A percentile compares a stretch with the other conserved stretches of the same genome.
phyloP scores from a whole-genome alignment of 345 rosid species.

The Acer negundo region DNA sequence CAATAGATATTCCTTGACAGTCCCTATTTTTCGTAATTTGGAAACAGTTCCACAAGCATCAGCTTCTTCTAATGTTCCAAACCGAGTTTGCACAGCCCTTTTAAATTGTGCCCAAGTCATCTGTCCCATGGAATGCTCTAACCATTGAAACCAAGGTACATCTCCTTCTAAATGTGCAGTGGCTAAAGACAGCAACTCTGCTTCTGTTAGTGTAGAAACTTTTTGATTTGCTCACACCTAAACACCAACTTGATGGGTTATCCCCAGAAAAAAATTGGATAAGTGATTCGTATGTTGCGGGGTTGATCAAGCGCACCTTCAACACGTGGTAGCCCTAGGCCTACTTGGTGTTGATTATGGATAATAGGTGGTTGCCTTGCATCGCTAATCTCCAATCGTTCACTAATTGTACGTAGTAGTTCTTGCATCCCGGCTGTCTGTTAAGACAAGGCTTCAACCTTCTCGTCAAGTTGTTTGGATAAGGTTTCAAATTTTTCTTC shows the following conservation, averaged over 20 bases:
- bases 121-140: background rate
- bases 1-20: too few species aligned
- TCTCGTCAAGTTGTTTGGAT: too few species aligned
- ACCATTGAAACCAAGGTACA: background rate
- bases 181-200: background rate
- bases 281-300: background rate
- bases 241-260: background rate
- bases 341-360: too few species aligned
- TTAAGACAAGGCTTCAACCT: too few species aligned
- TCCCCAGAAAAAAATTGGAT: background rate
- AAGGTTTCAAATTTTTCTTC: too few species aligned
- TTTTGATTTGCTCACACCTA: background rate
- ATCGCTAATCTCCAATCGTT: too few species aligned
- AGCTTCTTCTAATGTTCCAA: background rate
- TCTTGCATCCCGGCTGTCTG: too few species aligned
- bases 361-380: too few species aligned
- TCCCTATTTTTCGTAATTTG: too few species aligned
- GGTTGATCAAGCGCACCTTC: background rate
- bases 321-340: too few species aligned
- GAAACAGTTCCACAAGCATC: background rate
- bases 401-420: too few species aligned
- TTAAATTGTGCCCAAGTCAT: background rate
- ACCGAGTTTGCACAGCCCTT: background rate
- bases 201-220: background rate
- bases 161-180: background rate